Conservation (phyloP, 2,329 filamentous ascomycete genomes). For the Chaetomium strumarium region DNA sequence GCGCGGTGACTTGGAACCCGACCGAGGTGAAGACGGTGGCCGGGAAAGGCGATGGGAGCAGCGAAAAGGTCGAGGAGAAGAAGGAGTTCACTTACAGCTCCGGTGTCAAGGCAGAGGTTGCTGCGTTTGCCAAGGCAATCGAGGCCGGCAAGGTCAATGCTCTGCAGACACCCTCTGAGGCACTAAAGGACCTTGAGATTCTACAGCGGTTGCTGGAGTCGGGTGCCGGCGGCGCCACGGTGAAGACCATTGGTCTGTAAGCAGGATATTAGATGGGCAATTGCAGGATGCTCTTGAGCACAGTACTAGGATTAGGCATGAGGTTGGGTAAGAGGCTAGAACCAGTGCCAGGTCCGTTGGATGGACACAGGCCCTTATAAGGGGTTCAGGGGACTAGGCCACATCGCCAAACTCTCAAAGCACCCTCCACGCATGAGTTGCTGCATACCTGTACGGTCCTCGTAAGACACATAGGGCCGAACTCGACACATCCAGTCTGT, state of each 20-base stretch:
- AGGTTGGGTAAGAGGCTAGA: no score
- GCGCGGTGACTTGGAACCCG: conserved; percentile 25
- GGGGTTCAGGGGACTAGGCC: no score
- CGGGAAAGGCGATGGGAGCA: conserved; percentile 5
- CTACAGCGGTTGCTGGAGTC: conserved; percentile 29
- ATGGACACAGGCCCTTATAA: no score
- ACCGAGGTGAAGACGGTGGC: conserved; percentile 19
- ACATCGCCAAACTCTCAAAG: no score
- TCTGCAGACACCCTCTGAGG: conserved; percentile 27
- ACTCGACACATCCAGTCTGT: no score
- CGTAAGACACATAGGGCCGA: no score
- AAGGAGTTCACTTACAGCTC: conserved; percentile 21
- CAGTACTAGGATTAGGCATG: no score
- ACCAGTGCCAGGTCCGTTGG: no score
- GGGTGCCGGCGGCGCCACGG: conserved; percentile 19
- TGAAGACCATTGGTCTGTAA: conserved; percentile 10
- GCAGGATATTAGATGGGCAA: neutral
- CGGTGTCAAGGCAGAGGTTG: conserved; percentile 29
- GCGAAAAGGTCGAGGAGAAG: conserved; percentile 17
- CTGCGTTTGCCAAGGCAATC: conserved; percentile 27
- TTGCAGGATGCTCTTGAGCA: no score
- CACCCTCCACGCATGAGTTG: no score
- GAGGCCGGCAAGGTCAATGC: conserved; percentile 20
- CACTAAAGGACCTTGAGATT: conserved; percentile 28
- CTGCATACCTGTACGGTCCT: no score